Evolutionary conservation across 805 yeast genomes (phyloP).

Genomic region (Ogataea pilisensis): DNA sequence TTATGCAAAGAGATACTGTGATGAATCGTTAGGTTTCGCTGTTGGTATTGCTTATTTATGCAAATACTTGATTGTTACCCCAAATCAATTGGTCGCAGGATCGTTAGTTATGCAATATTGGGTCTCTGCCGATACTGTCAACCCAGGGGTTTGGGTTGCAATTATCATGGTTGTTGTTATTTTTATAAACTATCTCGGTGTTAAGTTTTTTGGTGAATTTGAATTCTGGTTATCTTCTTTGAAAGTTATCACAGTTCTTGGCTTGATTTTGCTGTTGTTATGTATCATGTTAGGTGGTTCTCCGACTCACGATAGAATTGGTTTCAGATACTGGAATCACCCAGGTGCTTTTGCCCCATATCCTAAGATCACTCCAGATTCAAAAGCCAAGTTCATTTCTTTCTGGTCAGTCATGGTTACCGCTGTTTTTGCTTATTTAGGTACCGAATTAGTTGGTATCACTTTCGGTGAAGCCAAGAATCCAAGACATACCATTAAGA

Average conservation of each 20-base stretch:
- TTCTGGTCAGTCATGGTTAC: slow-evolving; percentile 50
- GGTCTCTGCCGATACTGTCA: slow-evolving; percentile 42
- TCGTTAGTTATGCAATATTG: slow-evolving; percentile 51
- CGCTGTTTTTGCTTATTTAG: slow-evolving; percentile 48
- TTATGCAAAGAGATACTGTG: slow-evolving; percentile 49
- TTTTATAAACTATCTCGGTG: slow-evolving; percentile 42
- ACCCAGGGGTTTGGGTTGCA: slow-evolving; percentile 52
- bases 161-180: slow-evolving; percentile 40
- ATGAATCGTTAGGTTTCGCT: slow-evolving; percentile 52
- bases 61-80: slow-evolving; percentile 50
- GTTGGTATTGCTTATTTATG: slow-evolving; percentile 51
- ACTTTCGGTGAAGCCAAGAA: slow-evolving; percentile 45
- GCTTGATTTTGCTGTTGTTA: slow-evolving; percentile 60
- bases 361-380: slow-evolving; percentile 38
- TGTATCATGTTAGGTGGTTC: slow-evolving; percentile 75
- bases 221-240: slow-evolving; percentile 57
- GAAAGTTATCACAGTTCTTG: slow-evolving; percentile 62
- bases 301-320: slow-evolving; percentile 62
- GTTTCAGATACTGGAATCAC: slow-evolving; percentile 40
- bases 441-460: slow-evolving; percentile 49
- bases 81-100: slow-evolving; percentile 57
- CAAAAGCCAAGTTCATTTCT: slow-evolving; percentile 48
- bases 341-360: slow-evolving; percentile 41
- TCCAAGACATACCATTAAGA: slow-evolving; percentile 48
- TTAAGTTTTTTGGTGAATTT: slow-evolving; percentile 45